Evolutionary conservation across 2,329 filamentous ascomycete species (phyloP), one percentile per base, ranked within the genome.

Genomic region (Trichophyton simii): DNA sequence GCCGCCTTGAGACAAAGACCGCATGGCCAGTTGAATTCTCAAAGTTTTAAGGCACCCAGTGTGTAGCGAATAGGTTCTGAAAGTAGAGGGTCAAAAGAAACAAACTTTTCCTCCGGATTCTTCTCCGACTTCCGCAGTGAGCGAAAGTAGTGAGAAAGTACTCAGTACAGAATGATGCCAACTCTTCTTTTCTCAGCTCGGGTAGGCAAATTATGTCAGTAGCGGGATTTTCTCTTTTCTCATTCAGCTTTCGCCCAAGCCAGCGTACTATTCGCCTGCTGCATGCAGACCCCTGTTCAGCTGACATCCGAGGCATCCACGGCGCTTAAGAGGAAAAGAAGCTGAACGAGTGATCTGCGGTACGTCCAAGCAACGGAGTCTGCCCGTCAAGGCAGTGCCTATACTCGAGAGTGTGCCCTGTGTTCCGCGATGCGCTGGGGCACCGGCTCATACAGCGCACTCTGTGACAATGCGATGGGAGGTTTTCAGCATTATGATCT

Each of bases 61-160:
- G 64, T 58, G 60, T 58, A 50, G 65, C 63, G 62, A 65, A 66
- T 50, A 60, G 63, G 18, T 63, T 36, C 22, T 18, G 50, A 8
- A 22, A 11, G 28, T 13, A 54, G 18, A 34, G 50, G 22, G 28
- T 13, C 28, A 34, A 15, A 52, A 54, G 44, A 60, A 57, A 41
- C 54, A 46, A 13, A 54, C 7, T 20, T 54, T 54, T 11, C 50
- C 50, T 11, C 50, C 50, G 22, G 50, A 25, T 31, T 54, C 22
- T 28, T 6, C 13, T 34, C 50, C 28, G 50, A 13, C 22, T 11
- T 31, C 50, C 28, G 22, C 28, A n/a, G 50, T 18, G 11, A 54
- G 44, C 18, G n/a, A 48, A 13, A 48, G 11, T 25, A 48, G 44
- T 25, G 22, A 54, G 13, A n/a, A 54, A n/a, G 28, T 38, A 38